Evolutionary conservation across 2,329 filamentous ascomycete genomes (phyloP), one percentile per base, ranked within the genome.

Genomic region (Phaeoacremonium minimum): DNA sequence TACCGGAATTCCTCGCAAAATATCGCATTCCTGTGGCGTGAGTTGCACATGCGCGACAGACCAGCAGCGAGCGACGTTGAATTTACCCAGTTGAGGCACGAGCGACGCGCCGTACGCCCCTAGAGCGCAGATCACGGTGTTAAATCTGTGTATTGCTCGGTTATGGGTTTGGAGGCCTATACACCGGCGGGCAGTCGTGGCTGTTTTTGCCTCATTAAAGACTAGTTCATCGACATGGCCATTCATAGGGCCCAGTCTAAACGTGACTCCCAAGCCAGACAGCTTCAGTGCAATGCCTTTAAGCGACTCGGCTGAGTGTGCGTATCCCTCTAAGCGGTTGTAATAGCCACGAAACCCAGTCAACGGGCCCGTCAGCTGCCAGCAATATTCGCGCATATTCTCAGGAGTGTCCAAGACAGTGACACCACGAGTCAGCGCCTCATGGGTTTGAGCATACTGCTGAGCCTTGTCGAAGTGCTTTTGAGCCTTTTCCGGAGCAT

Each of bases 1-100:
- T 1, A 80, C 73, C 0, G 79, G 77, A 7, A 82, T 75, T 4
- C 73, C 72, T 2, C 70, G 66, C 1, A 83, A 65, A 6, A 56
- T 57, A 4, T 67, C 63, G 0, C 70, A 66, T 50, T 83, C 79
- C 0, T 66, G 64, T 5, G 72, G 64, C 0, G 67, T 76, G 1
- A 82, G 63, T 30, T 72, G 68, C 2, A 82, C 60, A 46, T 83
- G 78, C 0, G 72, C 76, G 2, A 83, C 68, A 0, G 72, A 70
- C 72, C 75, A 82, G 1, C 64, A 70, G 36, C 73, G 73, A 4
- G 77, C 77, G 0, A 69, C 66, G 4, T 77, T 61, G 26, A 73
- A 69, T 1, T 52, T 53, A 3, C 69, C 70, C 2, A 76, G 50
- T n/a, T 67, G 56, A 0, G 78, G 76, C 1, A 69, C 36, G 2